Evolutionary conservation across 768 basidiomycete species (phyloP), one percentile per base, ranked within the genome.

Genomic region (Omphalotus guepiniiformis): DNA sequence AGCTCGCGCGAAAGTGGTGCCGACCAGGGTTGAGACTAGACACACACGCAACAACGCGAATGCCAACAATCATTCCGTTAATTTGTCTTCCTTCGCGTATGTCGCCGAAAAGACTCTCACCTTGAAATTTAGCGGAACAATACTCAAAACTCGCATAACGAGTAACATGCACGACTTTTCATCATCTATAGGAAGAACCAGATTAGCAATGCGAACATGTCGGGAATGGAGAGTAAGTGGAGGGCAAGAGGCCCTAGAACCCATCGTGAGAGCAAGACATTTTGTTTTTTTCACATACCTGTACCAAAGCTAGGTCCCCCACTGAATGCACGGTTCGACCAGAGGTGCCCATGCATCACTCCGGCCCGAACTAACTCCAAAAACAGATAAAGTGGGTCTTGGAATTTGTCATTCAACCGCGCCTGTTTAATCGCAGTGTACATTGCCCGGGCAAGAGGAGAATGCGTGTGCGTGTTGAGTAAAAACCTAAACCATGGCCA

Each of bases 1-100:
- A 99, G 72, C 65, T 98, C 95, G 51, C 96, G 88, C 56, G 95
- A 97, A 40, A 99, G 72, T 34, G 96, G 96, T 22, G 95, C 96
- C 32, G 85, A 87, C 96, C 96, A 99, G 54, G 88, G 81, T 64
- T 86, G 87, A 28, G 90, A 51, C 93, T 96, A 60, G 36, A 55
- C 51, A 47, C 25, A 42, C 12, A 26, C 23, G 42, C 21, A n/a
- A n/a, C n/a, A n/a, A n/a, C 47, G 30, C 11, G 22, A 15, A 15
- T 28, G 36, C 7, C 9, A 26, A 25, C 21, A 28, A 53, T 22
- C n/a, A n/a, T n/a, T n/a, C 13, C 12, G 25, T 32, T 30, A 37
- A 23, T 22, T 15, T 37, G 9, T 22, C 21, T 23, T 35, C 18
- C 9, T 29, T 30, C 27, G 15, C 15, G 19, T 15, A 29, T 19